These are phyloP conservation scores for Pleurotus cornucopiae DNA, from an alignment of 768 basidiomycete species.

Conservation along the genomic window DNA sequence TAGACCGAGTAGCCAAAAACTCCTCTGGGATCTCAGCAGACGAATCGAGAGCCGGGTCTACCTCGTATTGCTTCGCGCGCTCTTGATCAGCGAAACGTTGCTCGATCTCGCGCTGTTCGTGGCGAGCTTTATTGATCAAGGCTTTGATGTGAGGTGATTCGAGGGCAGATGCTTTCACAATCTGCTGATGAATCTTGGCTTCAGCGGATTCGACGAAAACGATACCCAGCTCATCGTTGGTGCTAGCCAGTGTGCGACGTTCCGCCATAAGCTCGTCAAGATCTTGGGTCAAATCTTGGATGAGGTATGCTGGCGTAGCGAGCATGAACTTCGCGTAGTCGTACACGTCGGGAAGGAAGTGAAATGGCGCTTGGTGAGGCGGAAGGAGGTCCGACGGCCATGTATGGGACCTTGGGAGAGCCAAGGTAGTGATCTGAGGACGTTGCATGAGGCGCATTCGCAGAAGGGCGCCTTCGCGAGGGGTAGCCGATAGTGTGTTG, in stretches of 20 bases:
- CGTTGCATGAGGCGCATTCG: constrained; percentile 89
- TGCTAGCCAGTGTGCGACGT: constrained; percentile 55
- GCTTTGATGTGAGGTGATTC: constrained; percentile 63
- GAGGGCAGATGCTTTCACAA: constrained; percentile 73
- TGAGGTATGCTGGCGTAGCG: constrained; percentile 82
- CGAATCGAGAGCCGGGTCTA: constrained; percentile 11
- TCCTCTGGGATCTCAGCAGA: constrained; percentile 50
- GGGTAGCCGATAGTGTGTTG: constrained; percentile 31
- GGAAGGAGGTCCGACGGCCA: constrained; percentile 94
- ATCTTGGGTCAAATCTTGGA: constrained; percentile 68
- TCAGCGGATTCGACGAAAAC: constrained; percentile 80
- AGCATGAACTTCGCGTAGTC: constrained; percentile 94
- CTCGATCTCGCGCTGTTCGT: constrained; percentile 51
- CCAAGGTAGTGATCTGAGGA: constrained; percentile 92
- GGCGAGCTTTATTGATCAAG: constrained; percentile 59
- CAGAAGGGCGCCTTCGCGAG: constrained; percentile 55
- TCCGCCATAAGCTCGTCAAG: constrained; percentile 70
- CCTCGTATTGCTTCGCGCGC: constrained; percentile 24
- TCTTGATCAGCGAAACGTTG: constrained; percentile 32
- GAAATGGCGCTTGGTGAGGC: constrained; percentile 91
- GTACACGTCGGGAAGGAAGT: constrained; percentile 91
- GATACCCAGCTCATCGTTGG: constrained; percentile 73
- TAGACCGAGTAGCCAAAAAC: constrained; percentile 44
- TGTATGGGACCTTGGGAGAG: constrained; percentile 83
- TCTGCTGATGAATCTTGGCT: constrained; percentile 71